Conservation (phyloP, 176 grass and related monocot species). For the Chloris gayana region DNA sequence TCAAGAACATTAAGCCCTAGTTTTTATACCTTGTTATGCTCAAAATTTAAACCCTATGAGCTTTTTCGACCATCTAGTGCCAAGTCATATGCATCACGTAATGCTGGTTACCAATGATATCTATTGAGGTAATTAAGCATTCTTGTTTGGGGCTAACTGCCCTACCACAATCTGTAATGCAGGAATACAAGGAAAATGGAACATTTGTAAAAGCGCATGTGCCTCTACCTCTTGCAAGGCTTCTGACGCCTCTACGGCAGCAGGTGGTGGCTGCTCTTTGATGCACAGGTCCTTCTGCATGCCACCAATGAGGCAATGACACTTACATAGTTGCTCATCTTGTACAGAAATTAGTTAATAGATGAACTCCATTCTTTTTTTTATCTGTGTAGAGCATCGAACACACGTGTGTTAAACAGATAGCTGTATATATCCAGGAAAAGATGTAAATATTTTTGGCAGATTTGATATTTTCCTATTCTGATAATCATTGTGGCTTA, state of each 20-base stretch:
- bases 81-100: neutral
- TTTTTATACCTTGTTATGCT: neutral
- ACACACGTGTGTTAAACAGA: constrained; percentile 12
- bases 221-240: constrained; percentile 86
- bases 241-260: constrained; percentile 80
- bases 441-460: constrained; percentile 25
- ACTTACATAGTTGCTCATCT: neutral
- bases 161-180: constrained; percentile 18
- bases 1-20: neutral
- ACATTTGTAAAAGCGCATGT: constrained; percentile 92
- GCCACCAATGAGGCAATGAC: constrained; percentile 4
- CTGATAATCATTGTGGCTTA: neutral
- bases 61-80: neutral
- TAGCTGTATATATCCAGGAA: constrained; percentile 18
- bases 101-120: neutral
- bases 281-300: constrained; percentile 19
- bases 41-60: neutral
- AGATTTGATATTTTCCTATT: neutral
- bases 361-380: neutral
- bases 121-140: neutral
- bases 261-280: constrained; percentile 53
- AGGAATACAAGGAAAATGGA: constrained; percentile 83
- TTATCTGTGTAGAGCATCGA: neutral
- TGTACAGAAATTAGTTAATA: constrained; percentile 32
- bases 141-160: neutral